Conservation (phyloP, 192 early-diverging fungal genomes). For the Funneliformis mosseae region DNA sequence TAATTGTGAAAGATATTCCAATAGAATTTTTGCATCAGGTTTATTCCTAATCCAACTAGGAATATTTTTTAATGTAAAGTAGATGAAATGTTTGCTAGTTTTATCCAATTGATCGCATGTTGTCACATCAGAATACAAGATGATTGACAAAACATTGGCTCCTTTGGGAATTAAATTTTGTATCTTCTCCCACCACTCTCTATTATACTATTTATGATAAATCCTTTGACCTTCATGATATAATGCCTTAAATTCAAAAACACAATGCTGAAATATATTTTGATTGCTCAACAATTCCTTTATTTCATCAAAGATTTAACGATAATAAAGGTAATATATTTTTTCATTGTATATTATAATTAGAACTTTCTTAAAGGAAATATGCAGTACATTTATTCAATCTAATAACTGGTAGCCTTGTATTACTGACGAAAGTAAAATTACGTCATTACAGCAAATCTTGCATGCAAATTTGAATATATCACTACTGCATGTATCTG, state of each 20-base stretch:
- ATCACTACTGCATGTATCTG: background rate
- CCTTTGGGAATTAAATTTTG: background rate
- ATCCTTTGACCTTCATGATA: background rate
- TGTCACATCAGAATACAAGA: background rate
- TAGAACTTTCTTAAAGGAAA: too few relatives aligned
- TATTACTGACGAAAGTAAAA: background rate
- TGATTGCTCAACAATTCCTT: too few relatives aligned
- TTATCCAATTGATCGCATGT: background rate
- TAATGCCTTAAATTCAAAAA: background rate
- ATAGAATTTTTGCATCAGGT: background rate
- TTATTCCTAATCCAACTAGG: background rate
- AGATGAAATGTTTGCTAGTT: background rate
- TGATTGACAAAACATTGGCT: background rate
- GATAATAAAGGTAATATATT: too few relatives aligned
- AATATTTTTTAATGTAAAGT: background rate
- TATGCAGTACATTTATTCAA: too few relatives aligned
- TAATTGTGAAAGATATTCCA: background rate
- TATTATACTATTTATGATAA: background rate
- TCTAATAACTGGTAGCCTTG: too few relatives aligned
- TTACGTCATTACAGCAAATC: background rate
- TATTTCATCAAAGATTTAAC: too few relatives aligned
- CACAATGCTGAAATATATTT: background rate
- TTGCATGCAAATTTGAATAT: background rate
- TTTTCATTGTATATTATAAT: too few relatives aligned
- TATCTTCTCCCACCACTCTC: background rate